Conservation (phyloP, 169 alveolate species). For the Cryptosporidium bovis region DNA sequence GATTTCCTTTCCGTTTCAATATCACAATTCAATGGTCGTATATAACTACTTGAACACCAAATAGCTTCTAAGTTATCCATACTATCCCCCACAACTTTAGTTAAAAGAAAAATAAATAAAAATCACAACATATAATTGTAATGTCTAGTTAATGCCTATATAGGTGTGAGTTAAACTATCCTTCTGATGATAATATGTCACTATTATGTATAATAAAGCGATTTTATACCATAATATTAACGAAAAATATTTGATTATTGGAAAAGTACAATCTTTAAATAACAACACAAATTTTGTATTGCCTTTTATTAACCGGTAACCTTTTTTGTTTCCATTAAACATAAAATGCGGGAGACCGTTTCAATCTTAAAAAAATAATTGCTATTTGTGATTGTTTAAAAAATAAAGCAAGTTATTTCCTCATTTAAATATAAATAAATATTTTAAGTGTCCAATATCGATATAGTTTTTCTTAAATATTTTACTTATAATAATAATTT, state of each 20-base stretch:
- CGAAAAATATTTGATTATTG: no score
- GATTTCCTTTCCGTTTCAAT: slow-evolving; percentile 12
- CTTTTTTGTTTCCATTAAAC: neutral
- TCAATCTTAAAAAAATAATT: neutral
- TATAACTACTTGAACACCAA: slow-evolving; percentile 73
- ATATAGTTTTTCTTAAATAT: no score
- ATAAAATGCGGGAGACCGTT: slow-evolving; percentile 69
- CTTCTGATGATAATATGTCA: no score
- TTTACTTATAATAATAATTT: no score
- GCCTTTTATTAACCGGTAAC: neutral
- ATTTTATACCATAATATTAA: no score
- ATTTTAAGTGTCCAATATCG: no score
- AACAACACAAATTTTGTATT: no score
- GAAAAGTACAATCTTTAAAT: no score
- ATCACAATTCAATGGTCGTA: slow-evolving; percentile 13
- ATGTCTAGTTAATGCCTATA: no score
- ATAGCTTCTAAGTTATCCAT: slow-evolving; percentile 37
- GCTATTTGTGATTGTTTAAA: neutral
- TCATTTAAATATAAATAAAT: no score
- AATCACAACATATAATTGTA: neutral
- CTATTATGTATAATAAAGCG: no score
- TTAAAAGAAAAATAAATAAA: neutral
- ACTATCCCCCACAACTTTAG: neutral
- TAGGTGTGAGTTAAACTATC: no score
- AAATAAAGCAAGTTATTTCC: neutral